Conservation (phyloP, 2,329 filamentous ascomycete species). For the Clonostachys solani region DNA sequence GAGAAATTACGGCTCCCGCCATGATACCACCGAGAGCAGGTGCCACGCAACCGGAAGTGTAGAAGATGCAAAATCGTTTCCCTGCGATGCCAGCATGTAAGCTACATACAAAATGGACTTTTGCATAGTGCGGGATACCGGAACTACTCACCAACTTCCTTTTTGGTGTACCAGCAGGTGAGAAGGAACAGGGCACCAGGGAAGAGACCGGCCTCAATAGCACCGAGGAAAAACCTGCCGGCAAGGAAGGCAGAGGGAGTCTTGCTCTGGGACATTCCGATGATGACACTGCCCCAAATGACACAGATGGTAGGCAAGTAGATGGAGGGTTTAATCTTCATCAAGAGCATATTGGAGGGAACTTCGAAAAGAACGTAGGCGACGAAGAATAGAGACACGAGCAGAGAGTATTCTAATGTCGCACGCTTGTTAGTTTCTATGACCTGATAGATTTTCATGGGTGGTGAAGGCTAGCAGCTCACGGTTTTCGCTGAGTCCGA, state of each 20-base stretch:
- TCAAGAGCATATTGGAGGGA: slow-evolving; percentile 49
- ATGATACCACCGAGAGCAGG: slow-evolving; percentile 63
- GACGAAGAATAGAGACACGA: slow-evolving; percentile 50
- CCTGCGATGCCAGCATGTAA: slow-evolving; percentile 10
- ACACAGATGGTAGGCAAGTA: slow-evolving; percentile 46
- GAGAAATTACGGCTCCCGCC: slow-evolving; percentile 53
- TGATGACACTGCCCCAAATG: slow-evolving; percentile 30
- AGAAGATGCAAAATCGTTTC: slow-evolving; percentile 53
- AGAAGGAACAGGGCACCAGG: slow-evolving; percentile 47
- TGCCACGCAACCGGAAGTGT: slow-evolving; percentile 51
- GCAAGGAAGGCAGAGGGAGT: slow-evolving; percentile 41
- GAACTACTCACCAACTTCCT: slow-evolving; percentile 30
- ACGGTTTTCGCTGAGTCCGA: slow-evolving; percentile 33
- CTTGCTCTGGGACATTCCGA: slow-evolving; percentile 42
- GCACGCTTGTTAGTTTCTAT: background rate
- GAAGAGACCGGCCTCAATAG: slow-evolving; percentile 45
- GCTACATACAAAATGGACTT: no score
- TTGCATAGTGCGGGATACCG: no score
- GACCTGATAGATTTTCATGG: background rate
- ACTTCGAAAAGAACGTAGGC: slow-evolving; percentile 48
- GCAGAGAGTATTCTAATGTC: slow-evolving; percentile 36
- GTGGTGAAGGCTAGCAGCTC: background rate
- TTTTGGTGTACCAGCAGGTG: slow-evolving; percentile 52
- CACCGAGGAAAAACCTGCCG: slow-evolving; percentile 39
- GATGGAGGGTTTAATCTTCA: slow-evolving; percentile 39